Evolutionary conservation across 305 asterid genomes (phyloP), one percentile per base, ranked within the genome.

Genomic region (Plantago coronopus): DNA sequence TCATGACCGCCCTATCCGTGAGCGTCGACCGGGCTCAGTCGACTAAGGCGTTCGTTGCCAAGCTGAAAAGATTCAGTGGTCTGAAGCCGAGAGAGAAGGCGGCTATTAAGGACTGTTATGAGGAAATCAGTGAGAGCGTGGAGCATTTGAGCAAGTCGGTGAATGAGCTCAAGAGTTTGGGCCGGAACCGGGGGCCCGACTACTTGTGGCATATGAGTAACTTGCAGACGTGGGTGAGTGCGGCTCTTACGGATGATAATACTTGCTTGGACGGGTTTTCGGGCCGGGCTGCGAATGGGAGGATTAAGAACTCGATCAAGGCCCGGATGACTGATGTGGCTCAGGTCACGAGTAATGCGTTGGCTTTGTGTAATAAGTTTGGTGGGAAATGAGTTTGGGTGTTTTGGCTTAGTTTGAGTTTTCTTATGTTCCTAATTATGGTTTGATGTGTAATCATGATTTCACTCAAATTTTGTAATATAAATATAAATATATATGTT

Each of bases 211-310:
- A 87, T 78, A 54, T 87, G 69, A 82, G 94, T 56, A 89, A 93
- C 19, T 69, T 82, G 23, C 81, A 87, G 87, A 93, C 99, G 0
- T 91, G 96, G 98, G 95, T 91, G 9, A 89, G 98, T 42, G 95
- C 95, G 0, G 89, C 98, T 0, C 59, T 93, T 5, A 89, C 97
- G 0, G 88, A 89, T 15, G 94, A 75, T 19, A 61, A 53, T 2
- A 79, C 91, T 0, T 93, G 99, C 44, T 7, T 53, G 48, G 97
- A 93, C 53, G 99, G 97, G 2, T 87, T 93, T 62, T 57, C 86
- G 20, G 95, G 90, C 48, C 75, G 61, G 73, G 91, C 76, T 37
- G 7, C 75, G 64, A 37, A 89, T 34, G 88, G 97, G 0, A 58
- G 68, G 71, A 64, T 85, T 49, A 87, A 85, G 82, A 9, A 67